Evolutionary conservation across 805 yeast species (phyloP), one percentile per base, ranked within the genome.

Genomic region (Suhomyces kilbournensis): DNA sequence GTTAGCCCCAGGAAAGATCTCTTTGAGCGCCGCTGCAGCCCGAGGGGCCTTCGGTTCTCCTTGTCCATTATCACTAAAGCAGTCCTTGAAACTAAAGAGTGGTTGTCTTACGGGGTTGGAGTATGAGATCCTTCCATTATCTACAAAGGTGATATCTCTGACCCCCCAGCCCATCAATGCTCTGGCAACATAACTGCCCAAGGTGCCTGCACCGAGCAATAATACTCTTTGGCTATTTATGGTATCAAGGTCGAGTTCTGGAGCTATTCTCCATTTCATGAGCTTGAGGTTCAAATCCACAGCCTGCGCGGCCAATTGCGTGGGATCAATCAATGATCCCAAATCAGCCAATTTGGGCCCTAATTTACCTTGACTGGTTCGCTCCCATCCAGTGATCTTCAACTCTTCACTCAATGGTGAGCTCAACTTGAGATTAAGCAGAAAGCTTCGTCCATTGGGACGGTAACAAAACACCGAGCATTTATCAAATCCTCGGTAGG

Each of bases 21-120:
- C 81, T 57, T 78, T 80, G 57, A 94, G 67, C 0, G 90, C 80
- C 15, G 72, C 76, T 0, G 97, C 94, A 0, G 98, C 98, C 6
- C 84, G 72, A 30, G 66, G 66, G 0, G 98, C 96, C 64, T 94
- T 94, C n/a, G 74, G 72, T 39, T 76, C 76, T 0, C 96, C 96
- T 52, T 64, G 70, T n/a, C 75, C 73, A n/a, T 59, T 55, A 14
- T 88, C 90, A 52, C 80, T 75, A 23, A 83, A 75, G 62, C 94
- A 87, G 69, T 94, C 97, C n/a, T 80, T 79, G 68, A 89, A 93
- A 19, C 76, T 79, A 68, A 84, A 94, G 20, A 94, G 69, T 0
- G 98, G 93, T 61, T 94, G 99, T 48, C 99, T 76, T 0, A 94
- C 99, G 0, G 99, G 99, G 61, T 94, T 94, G 8, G 97, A 89